A percentile compares a stretch with the other conserved stretches of the same genome.
These are phyloP conservation scores for Aspergillus sclerotioniger DNA, from an alignment of 495 filamentous ascomycete species.

Conservation along the genomic window DNA sequence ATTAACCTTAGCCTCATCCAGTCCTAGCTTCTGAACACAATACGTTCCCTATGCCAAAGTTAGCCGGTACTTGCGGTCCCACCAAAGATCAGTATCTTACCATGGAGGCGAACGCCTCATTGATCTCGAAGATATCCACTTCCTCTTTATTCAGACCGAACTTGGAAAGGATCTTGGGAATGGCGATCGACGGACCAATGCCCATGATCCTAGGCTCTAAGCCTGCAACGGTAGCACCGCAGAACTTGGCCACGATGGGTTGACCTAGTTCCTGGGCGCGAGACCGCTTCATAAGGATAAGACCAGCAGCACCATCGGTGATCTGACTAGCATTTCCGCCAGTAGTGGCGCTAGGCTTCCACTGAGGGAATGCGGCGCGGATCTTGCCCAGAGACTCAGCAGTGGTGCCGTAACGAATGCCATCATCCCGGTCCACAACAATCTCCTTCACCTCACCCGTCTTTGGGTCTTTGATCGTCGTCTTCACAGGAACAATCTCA, in stretches of 20 bases:
- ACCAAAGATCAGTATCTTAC: constrained; percentile 37
- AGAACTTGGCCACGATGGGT: constrained; percentile 89
- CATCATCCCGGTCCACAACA: constrained; percentile 81
- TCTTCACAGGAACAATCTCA: constrained; percentile 85
- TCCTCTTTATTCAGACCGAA: constrained; percentile 74
- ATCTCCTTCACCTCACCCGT: constrained; percentile 74
- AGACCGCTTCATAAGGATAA: constrained; percentile 91
- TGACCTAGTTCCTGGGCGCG: constrained; percentile 78
- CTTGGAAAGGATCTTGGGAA: constrained; percentile 87
- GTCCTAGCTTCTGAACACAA: constrained; percentile 70
- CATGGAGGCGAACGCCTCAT: constrained; percentile 97
- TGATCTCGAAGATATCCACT: constrained; percentile 87
- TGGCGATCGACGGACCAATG: constrained; percentile 87
- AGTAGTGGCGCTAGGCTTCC: constrained; percentile 79
- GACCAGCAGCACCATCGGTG: constrained; percentile 87
- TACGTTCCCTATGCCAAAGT: constrained; percentile 61
- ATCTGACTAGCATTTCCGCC: constrained; percentile 93
- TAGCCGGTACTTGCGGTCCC: constrained; percentile 6
- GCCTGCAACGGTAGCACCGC: constrained; percentile 82
- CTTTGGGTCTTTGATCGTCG: constrained; percentile 75
- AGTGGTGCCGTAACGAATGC: constrained; percentile 86
- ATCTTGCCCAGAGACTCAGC: constrained; percentile 79
- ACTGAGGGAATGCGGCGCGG: constrained; percentile 82
- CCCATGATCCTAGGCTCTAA: constrained; percentile 94
- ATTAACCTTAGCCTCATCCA: constrained; percentile 86